phyloP scores from a whole-genome alignment of 768 basidiomycete species.

The Boletus sp. region DNA sequence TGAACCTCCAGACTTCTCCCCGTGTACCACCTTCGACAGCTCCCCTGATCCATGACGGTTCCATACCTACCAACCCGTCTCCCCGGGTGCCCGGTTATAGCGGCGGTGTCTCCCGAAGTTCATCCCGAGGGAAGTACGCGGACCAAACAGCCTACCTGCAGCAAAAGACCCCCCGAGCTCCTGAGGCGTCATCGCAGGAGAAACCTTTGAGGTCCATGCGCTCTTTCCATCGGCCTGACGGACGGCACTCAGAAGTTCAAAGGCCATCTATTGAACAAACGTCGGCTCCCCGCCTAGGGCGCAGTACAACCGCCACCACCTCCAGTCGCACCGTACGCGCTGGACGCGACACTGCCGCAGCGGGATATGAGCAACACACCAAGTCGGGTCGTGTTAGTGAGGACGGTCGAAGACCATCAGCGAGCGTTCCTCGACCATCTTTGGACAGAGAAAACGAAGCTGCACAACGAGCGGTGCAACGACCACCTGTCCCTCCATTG shows the following conservation, averaged over 20 bases:
- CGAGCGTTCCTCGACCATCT: slow-evolving; percentile 19
- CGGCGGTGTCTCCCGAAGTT: slow-evolving; percentile 18
- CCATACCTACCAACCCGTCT: slow-evolving; percentile 7
- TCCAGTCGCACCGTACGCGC: slow-evolving; percentile 12
- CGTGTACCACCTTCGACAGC: slow-evolving; percentile 12
- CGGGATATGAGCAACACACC: slow-evolving; percentile 16
- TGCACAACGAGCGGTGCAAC: slow-evolving; percentile 25
- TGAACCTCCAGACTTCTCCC: slow-evolving; percentile 42
- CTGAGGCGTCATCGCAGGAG: slow-evolving; percentile 20
- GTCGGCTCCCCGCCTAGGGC: slow-evolving; percentile 30
- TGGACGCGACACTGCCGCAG: slow-evolving; percentile 14
- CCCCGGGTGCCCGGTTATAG: slow-evolving; percentile 9
- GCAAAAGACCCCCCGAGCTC: slow-evolving; percentile 20
- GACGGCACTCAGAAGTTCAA: slow-evolving; percentile 33
- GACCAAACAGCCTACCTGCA: slow-evolving; percentile 16
- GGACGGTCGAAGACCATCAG: slow-evolving; percentile 23
- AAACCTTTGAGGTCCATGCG: slow-evolving; percentile 45
- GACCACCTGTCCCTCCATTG: slow-evolving; percentile 39
- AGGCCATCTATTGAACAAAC: slow-evolving; percentile 32
- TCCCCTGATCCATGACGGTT: slow-evolving; percentile 8
- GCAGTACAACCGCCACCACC: slow-evolving; percentile 34
- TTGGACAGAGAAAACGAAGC: slow-evolving; percentile 22
- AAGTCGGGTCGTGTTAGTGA: slow-evolving; percentile 27
- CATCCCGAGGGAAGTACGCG: slow-evolving; percentile 17
- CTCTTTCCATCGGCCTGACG: slow-evolving; percentile 57